Base-by-base conservation (phyloP, 2,329 filamentous ascomycete species). In the Lecanicillium sp. region DNA sequence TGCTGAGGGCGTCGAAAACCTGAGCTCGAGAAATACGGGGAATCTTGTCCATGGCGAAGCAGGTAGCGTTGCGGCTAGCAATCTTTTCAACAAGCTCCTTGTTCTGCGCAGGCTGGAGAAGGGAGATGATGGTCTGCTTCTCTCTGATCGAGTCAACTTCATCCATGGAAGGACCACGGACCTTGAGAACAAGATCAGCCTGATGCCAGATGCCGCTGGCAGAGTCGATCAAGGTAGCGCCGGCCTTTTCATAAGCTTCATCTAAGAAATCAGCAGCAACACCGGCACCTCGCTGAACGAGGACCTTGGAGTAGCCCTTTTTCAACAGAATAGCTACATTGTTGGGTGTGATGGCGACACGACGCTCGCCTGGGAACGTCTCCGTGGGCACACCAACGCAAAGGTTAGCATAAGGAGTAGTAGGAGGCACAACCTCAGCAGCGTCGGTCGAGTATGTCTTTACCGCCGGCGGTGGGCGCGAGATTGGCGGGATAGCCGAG, bases 21-120 rank as follows among this genome's bases (percentile, higher is more conserved):
- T 94, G 88, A 2, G 88, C 87, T 33, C 88, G 77, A 1, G 87
- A 94, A 50, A 94, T 94, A 29, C 88, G 79, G 13, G 88, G 88
- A 37, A 95, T 83, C 78, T 89, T 83, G 55, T 95, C 88, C 87
- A 95, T 94, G 16, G 88, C 86, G 55, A 95, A 92, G 13, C 77
- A 67, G 1, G 85, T 94, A 2, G 81, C 78, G 19, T 82, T 81
- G 35, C 77, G 76, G 28, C 70, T 68, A 18, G 85, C 80, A 43
- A 94, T 73, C 43, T 77, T 79, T 43, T 87, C 75, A 9, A 94
- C 82, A 5, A 90, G 64, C 8, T 75, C 67, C 59, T 76, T 80
- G 59, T 94, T 94, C 63, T 90, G 85, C 6, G 78, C 72, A 1
- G 87, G 87, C 55, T 94, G 87, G 19, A 95, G 62, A 54, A 94